These are phyloP conservation scores for Larix kaempferi DNA, from an alignment of 75 land plant species.

Conservation along the genomic window DNA sequence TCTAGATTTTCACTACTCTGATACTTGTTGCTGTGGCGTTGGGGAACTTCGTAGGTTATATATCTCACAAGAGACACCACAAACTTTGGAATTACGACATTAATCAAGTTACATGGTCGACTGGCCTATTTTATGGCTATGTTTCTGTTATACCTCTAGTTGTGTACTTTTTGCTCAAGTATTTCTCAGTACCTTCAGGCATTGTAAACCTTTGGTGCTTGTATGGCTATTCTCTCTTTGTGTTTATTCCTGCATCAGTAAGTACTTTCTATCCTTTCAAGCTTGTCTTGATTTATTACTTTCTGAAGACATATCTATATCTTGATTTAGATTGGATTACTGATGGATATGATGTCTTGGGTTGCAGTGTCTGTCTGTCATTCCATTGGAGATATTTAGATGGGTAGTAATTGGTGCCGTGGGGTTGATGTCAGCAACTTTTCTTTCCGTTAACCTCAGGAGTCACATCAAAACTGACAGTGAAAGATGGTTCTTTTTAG, in stretches of 20 bases:
- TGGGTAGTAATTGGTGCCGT: conserved; percentile 93
- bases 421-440: conserved; percentile 89
- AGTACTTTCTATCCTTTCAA: too few species aligned
- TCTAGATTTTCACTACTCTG: conserved; percentile 97
- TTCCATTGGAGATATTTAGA: conserved; percentile 89
- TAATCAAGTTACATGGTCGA: conserved; percentile 92
- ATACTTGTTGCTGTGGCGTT: conserved; percentile 96
- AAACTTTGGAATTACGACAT: conserved; percentile 94
- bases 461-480: conserved; percentile 85
- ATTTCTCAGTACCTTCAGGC: conserved; percentile 89
- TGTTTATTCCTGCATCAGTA: conserved; percentile 96
- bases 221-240: conserved; percentile 93
- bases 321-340: too few species aligned
- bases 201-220: conserved; percentile 89
- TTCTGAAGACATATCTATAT: too few species aligned
- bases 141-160: conserved; percentile 75
- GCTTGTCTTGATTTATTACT: too few species aligned
- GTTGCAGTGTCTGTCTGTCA: conserved; percentile 81
- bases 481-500: conserved; percentile 91
- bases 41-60: conserved; percentile 93
- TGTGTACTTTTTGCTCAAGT: conserved; percentile 81
- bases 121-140: conserved; percentile 97
- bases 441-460: conserved; percentile 85
- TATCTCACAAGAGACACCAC: conserved; percentile 73
- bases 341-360: too few species aligned